Evolutionary conservation across 208 protist species (phyloP).

Genomic region (Crithidia acanthocephali): DNA sequence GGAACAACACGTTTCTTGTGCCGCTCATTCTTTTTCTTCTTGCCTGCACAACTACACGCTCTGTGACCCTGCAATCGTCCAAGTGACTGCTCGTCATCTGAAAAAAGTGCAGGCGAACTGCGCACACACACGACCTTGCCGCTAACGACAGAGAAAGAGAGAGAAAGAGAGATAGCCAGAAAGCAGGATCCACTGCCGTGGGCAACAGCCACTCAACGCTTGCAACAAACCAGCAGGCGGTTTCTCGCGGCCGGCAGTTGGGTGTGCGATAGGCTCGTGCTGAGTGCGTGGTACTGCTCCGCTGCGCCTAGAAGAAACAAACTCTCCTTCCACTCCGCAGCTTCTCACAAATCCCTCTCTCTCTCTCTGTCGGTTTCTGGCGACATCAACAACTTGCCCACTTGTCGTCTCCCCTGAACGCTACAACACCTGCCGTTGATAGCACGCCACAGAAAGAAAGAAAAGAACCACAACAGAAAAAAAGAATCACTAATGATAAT

Average conservation of each 20-base stretch:
- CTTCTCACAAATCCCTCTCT: too few species aligned
- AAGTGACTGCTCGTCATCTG: not conserved
- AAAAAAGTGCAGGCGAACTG: too few species aligned
- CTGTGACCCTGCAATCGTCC: not conserved
- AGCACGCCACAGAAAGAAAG: not conserved
- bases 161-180: too few species aligned
- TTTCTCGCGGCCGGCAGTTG: not conserved
- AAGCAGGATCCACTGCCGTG: not conserved
- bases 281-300: too few species aligned
- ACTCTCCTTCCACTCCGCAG: too few species aligned
- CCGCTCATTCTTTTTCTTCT: not conserved
- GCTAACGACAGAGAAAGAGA: not conserved
- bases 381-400: too few species aligned
- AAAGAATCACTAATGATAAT: too few species aligned
- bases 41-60: not conserved
- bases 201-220: not conserved
- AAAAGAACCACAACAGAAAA: not conserved
- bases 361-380: too few species aligned
- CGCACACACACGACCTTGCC: slow-evolving; percentile 11
- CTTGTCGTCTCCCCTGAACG: too few species aligned
- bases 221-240: too few species aligned
- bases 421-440: not conserved
- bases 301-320: too few species aligned
- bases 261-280: not conserved
- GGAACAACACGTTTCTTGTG: too few species aligned